Percentiles rank a stretch among this genome's conserved stretches.
phyloP scores from a whole-genome alignment of 2,329 filamentous ascomycete genomes.

The Cercospora beticola region DNA sequence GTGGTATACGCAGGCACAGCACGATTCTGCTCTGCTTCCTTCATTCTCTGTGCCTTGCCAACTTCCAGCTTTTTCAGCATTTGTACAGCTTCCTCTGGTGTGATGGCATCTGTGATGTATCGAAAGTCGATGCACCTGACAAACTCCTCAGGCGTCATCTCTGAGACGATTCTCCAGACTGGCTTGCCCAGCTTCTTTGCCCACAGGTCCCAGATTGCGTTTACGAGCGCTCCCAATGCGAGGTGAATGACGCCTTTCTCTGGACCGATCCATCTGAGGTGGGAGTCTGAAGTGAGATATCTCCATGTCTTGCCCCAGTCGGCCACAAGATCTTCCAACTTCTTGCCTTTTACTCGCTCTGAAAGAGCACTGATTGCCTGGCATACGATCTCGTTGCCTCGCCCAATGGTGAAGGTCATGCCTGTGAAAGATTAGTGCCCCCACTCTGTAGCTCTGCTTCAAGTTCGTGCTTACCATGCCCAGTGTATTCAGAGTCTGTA shows the following conservation, averaged over 20 bases:
- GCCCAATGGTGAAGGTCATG: constrained; percentile 84
- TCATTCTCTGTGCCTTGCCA: constrained; percentile 68
- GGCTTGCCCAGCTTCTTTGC: constrained; percentile 82
- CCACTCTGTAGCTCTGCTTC: background rate
- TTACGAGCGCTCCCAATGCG: constrained; percentile 78
- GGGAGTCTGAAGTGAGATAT: constrained; percentile 84
- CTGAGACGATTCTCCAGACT: constrained; percentile 84
- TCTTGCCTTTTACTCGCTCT: constrained; percentile 71
- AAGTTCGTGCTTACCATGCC: constrained; percentile 54
- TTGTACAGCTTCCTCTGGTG: constrained; percentile 74
- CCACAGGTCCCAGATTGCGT: constrained; percentile 95
- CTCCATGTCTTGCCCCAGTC: constrained; percentile 90
- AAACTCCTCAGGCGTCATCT: constrained; percentile 86
- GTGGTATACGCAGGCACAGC: constrained; percentile 92
- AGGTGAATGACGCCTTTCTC: constrained; percentile 95
- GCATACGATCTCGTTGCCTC: constrained; percentile 91
- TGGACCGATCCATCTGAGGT: constrained; percentile 89
- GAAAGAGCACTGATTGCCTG: constrained; percentile 76
- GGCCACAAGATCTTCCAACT: constrained; percentile 71
- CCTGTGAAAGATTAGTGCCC: constrained; percentile 35
- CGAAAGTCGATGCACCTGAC: constrained; percentile 89
- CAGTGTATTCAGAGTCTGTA: constrained; percentile 69
- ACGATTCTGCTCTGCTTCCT: constrained; percentile 68
- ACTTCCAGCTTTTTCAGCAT: constrained; percentile 65
- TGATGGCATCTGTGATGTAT: constrained; percentile 92